Percentiles rank a stretch among this genome's conserved stretches.
These are phyloP conservation scores for Verticillium klebahnii DNA, from an alignment of 2,329 filamentous ascomycete species.

Conservation along the genomic window DNA sequence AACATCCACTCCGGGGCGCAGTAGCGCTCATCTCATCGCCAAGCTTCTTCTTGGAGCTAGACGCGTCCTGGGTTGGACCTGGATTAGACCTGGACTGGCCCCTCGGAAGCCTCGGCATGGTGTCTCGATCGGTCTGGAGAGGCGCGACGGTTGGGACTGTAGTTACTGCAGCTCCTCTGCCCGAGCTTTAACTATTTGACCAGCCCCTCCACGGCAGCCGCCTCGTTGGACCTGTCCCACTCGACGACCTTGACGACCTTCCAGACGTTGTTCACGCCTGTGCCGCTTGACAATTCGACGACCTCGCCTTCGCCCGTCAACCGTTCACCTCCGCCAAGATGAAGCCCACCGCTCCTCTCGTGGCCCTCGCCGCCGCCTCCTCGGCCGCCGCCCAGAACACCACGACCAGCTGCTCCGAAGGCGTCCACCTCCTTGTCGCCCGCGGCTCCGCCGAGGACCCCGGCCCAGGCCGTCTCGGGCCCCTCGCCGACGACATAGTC, in stretches of 20 bases:
- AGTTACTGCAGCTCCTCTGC: neutral
- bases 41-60: neutral
- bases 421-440: slow-evolving; percentile 34
- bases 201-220: neutral
- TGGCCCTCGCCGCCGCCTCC: slow-evolving; percentile 16
- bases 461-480: slow-evolving; percentile 28
- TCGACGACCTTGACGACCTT: neutral
- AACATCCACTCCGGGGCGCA: neutral
- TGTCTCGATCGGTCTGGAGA: neutral
- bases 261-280: neutral
- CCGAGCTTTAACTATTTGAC: neutral
- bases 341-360: slow-evolving; percentile 1
- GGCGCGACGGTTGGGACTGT: neutral
- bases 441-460: slow-evolving; percentile 30
- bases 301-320: neutral
- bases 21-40: neutral
- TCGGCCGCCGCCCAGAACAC: slow-evolving; percentile 17
- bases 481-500: slow-evolving; percentile 25
- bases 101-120: neutral
- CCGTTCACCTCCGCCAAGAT: neutral
- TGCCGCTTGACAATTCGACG: neutral
- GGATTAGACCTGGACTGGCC: neutral
- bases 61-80: neutral
- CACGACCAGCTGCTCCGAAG: slow-evolving; percentile 23
- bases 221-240: neutral